These are phyloP conservation scores for Thermoascus crustaceus DNA, from an alignment of 2,329 filamentous ascomycete species.

Conservation along the genomic window DNA sequence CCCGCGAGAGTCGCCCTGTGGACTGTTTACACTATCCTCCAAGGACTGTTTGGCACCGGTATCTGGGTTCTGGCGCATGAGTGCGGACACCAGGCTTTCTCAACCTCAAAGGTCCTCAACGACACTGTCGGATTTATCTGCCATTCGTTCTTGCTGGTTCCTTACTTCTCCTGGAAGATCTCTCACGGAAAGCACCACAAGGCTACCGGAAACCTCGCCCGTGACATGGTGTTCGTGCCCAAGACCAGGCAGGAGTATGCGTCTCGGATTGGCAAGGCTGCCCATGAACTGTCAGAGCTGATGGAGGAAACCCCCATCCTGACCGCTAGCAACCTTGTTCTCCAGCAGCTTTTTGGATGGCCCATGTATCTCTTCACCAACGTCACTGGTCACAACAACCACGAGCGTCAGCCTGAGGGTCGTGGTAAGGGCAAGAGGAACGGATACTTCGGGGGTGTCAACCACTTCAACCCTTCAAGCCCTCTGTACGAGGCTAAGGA, in stretches of 20 bases:
- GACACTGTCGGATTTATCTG: constrained; percentile 86
- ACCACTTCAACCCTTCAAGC: constrained; percentile 86
- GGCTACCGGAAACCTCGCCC: constrained; percentile 91
- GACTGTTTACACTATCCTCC: constrained; percentile 66
- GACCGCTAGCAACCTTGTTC: constrained; percentile 64
- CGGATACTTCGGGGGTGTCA: constrained; percentile 70
- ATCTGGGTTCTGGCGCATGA: constrained; percentile 96
- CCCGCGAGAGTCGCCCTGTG: constrained; percentile 58
- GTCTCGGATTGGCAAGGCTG: constrained; percentile 60
- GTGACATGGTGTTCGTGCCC: constrained; percentile 98
- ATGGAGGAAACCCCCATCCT: constrained; percentile 89
- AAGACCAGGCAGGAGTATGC: constrained; percentile 79
- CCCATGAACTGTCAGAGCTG: constrained; percentile 78
- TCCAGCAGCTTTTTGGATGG: constrained; percentile 89
- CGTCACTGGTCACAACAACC: constrained; percentile 92
- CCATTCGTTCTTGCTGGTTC: constrained; percentile 81
- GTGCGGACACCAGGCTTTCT: constrained; percentile 96
- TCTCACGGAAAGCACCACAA: constrained; percentile 99
- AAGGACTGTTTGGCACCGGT: constrained; percentile 89
- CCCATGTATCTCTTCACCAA: constrained; percentile 85
- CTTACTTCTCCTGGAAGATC: constrained; percentile 99
- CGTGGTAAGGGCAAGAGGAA: constrained; percentile 90
- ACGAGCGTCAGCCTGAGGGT: constrained; percentile 83
- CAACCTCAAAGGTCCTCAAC: constrained; percentile 81
- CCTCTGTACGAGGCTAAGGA: constrained; percentile 90